Conservation (phyloP, 2,329 filamentous ascomycete genomes). For the Sphaerulina populicola region DNA sequence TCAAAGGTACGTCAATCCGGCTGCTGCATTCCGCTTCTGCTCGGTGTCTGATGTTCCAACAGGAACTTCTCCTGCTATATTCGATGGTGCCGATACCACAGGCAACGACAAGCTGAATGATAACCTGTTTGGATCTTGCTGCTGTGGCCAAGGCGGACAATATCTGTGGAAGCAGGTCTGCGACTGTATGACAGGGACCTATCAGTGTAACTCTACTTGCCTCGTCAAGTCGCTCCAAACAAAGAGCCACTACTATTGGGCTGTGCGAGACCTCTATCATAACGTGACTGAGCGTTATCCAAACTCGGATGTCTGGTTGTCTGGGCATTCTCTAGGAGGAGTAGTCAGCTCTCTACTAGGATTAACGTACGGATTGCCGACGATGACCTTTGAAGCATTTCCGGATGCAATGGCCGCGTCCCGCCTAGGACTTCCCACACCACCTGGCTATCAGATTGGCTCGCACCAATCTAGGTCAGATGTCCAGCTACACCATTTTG, state of each 20-base stretch:
- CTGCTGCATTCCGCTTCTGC: background rate
- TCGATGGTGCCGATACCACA: slow-evolving; percentile 93
- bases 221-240: slow-evolving; percentile 60
- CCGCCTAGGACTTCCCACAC: slow-evolving; percentile 74
- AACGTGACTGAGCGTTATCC: slow-evolving; percentile 90
- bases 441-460: slow-evolving; percentile 65
- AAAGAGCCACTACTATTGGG: slow-evolving; percentile 86
- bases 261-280: slow-evolving; percentile 78
- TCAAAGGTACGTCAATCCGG: slow-evolving; percentile 57
- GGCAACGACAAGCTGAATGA: slow-evolving; percentile 97
- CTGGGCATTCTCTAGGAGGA: slow-evolving; percentile 87
- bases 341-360: slow-evolving; percentile 81
- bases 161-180: slow-evolving; percentile 88
- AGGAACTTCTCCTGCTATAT: slow-evolving; percentile 58
- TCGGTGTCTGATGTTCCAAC: slow-evolving; percentile 4
- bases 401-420: slow-evolving; percentile 81
- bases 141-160: slow-evolving; percentile 86
- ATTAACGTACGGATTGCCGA: slow-evolving; percentile 80
- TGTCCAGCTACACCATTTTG: slow-evolving; percentile 82
- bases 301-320: slow-evolving; percentile 73
- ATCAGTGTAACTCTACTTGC: slow-evolving; percentile 87
- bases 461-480: slow-evolving; percentile 59
- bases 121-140: slow-evolving; percentile 96
- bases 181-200: slow-evolving; percentile 80
- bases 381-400: slow-evolving; percentile 87